Percentiles rank a stretch among this genome's conserved stretches.
These are phyloP conservation scores for Fusarium nurragi DNA, from an alignment of 2,329 filamentous ascomycete genomes.

Conservation along the genomic window DNA sequence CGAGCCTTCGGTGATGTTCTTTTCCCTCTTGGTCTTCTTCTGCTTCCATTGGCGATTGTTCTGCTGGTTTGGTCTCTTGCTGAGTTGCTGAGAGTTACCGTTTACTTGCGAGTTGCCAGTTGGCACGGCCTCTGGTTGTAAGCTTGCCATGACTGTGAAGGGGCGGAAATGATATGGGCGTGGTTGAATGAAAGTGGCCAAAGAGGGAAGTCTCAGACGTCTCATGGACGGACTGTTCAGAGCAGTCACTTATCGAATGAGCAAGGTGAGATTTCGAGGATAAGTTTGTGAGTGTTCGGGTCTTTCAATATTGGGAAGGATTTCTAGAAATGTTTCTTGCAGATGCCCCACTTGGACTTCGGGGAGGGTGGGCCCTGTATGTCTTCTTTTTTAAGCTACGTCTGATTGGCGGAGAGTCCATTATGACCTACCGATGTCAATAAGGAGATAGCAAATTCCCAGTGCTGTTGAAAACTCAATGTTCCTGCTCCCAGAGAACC, in stretches of 20 bases:
- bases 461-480: not conserved
- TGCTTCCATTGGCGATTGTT: slow-evolving; percentile 47
- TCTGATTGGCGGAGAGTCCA: slow-evolving; percentile 18
- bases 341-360: slow-evolving; percentile 29
- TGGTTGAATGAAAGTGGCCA: slow-evolving; percentile 23
- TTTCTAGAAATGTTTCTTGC: slow-evolving; percentile 39
- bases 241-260: not conserved
- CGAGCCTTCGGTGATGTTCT: slow-evolving; percentile 69
- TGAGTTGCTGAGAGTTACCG: slow-evolving; percentile 20
- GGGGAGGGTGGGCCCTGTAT: slow-evolving; percentile 15
- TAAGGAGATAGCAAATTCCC: not conserved
- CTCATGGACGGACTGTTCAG: slow-evolving; percentile 25
- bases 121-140: slow-evolving; percentile 24
- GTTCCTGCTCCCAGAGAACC: not conserved
- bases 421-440: not conserved
- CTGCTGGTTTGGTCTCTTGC: slow-evolving; percentile 41
- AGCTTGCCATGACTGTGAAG: slow-evolving; percentile 41
- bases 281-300: not conserved
- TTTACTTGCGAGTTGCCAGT: slow-evolving; percentile 32
- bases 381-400: slow-evolving; percentile 28
- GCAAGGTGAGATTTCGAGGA: not conserved
- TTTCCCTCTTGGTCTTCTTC: slow-evolving; percentile 67
- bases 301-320: slow-evolving; percentile 11
- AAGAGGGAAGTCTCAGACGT: slow-evolving; percentile 26
- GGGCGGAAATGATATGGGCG: slow-evolving; percentile 27